These are phyloP conservation scores for Jaminaea rosea DNA, from an alignment of 1,284 basidiomycete genomes.

Conservation along the genomic window DNA sequence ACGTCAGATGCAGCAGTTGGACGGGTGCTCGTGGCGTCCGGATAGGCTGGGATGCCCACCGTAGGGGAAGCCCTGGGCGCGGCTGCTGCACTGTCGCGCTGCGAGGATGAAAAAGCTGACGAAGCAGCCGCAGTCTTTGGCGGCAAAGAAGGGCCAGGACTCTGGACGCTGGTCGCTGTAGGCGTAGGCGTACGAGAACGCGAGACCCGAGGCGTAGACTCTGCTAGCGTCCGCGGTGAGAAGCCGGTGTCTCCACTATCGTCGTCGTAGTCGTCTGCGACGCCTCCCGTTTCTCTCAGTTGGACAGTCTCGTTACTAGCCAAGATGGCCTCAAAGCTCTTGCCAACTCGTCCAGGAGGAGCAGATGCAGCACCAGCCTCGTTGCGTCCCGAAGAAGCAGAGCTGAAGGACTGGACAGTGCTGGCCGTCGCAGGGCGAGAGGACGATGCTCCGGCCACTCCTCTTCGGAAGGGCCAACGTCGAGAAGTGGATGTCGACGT, in stretches of 20 bases:
- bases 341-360: constrained; percentile 11
- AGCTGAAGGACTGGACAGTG: constrained; percentile 6
- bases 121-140: neutral
- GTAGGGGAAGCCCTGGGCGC: neutral
- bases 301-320: constrained; percentile 27
- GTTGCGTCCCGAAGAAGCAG: neutral
- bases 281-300: constrained; percentile 15
- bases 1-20: too few relatives aligned
- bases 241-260: too few relatives aligned
- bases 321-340: constrained; percentile 24
- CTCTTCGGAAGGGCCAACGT: too few relatives aligned
- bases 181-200: too few relatives aligned
- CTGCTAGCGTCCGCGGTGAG: too few relatives aligned
- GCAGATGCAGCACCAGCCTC: neutral
- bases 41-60: too few relatives aligned
- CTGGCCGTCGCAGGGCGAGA: constrained; percentile 4
- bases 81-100: constrained; percentile 1
- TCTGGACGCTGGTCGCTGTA: neutral
- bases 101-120: constrained; percentile 6
- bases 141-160: neutral
- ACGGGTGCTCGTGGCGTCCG: too few relatives aligned
- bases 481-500: too few relatives aligned
- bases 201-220: too few relatives aligned
- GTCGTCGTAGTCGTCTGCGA: constrained; percentile 6
- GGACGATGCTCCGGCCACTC: too few relatives aligned